Evolutionary conservation across 2,329 filamentous ascomycete species (phyloP).

Genomic region (Verticillium dahliae): DNA sequence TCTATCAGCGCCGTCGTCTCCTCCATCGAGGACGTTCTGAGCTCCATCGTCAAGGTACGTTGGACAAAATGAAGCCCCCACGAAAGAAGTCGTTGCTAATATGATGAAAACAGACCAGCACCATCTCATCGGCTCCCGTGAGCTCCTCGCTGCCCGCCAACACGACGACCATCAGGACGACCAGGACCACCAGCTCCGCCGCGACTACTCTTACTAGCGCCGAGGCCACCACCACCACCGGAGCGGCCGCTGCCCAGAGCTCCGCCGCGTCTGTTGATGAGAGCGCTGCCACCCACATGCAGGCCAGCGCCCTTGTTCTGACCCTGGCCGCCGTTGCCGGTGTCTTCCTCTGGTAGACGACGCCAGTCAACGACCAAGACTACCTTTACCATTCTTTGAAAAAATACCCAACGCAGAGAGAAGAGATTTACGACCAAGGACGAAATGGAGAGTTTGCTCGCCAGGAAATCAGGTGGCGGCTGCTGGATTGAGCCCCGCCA

Average conservation of each 20-base stretch:
- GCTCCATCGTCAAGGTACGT: not conserved
- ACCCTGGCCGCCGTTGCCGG: constrained; percentile 4
- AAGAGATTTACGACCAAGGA: not conserved
- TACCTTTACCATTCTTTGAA: not conserved
- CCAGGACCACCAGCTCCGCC: not conserved
- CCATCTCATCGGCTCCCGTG: not conserved
- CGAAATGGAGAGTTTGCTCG: not conserved
- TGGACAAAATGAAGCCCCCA: not conserved
- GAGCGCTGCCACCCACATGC: not conserved
- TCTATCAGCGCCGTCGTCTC: not conserved
- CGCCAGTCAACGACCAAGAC: not conserved
- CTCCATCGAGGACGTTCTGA: not conserved
- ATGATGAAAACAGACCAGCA: not conserved
- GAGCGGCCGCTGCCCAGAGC: constrained; percentile 17
- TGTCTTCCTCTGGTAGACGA: constrained; percentile 4
- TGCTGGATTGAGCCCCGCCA: not conserved
- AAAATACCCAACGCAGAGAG: not conserved
- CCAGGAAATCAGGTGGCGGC: not conserved
- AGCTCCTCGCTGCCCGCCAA: not conserved
- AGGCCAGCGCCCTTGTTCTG: constrained; percentile 1
- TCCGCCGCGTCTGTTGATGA: constrained; percentile 11
- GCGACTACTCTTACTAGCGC: constrained; percentile 17
- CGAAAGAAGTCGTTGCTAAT: not conserved
- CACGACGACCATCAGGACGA: not conserved
- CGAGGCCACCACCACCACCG: constrained; percentile 19